Conservation (phyloP, 805 yeast species). For the Wickerhamia fluorescens region DNA sequence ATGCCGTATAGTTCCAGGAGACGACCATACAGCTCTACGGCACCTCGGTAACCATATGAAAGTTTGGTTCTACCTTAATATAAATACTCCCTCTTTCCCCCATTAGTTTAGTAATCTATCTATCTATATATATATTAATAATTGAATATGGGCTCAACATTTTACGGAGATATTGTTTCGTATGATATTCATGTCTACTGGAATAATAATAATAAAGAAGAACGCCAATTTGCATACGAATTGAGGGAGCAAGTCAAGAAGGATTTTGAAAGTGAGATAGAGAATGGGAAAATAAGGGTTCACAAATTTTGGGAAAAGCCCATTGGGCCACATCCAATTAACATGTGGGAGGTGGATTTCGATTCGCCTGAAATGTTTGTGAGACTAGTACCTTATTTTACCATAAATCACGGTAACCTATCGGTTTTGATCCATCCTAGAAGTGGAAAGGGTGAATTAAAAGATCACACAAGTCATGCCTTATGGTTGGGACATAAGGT, state of each 20-base stretch:
- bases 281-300: conserved; percentile 33
- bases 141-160: too few species aligned
- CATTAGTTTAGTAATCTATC: too few species aligned
- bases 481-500: conserved; percentile 49
- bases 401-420: conserved; percentile 44
- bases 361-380: conserved; percentile 38
- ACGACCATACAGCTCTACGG: too few species aligned
- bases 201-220: conserved; percentile 26
- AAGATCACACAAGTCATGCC: conserved; percentile 49
- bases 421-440: conserved; percentile 52
- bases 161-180: conserved; percentile 18
- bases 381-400: conserved; percentile 43
- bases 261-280: conserved; percentile 38
- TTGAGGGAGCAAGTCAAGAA: conserved; percentile 33
- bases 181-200: conserved; percentile 55
- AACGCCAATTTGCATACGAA: conserved; percentile 26
- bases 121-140: too few species aligned
- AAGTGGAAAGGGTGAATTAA: conserved; percentile 30
- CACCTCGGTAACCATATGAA: too few species aligned
- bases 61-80: too few species aligned
- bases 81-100: too few species aligned
- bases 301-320: conserved; percentile 41
- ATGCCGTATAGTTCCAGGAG: too few species aligned
- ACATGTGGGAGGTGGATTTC: conserved; percentile 54
- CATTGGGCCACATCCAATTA: conserved; percentile 53